Base-by-base conservation (phyloP, 805 yeast species). In the Kockiozyma suomiensis region DNA sequence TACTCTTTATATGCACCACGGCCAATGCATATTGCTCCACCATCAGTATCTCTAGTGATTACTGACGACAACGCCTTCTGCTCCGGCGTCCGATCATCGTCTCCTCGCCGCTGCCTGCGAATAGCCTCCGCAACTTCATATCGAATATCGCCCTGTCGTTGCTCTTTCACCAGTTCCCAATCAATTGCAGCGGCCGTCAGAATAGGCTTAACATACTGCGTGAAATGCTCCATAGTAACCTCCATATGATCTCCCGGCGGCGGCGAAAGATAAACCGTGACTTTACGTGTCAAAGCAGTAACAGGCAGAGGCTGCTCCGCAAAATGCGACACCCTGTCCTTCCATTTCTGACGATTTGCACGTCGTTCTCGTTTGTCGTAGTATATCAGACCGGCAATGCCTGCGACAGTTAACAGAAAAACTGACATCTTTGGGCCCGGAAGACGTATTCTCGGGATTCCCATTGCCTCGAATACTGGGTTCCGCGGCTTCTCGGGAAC, bases 1-100 rank as follows among this genome's bases (percentile, higher is more conserved):
- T 90, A 94, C 78, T 94, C 99, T 73, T 93, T 93, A 73, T 83
- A 94, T 0, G 97, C 93, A 58, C 99, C 99, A 72, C 99, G 81
- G 3, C 99, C 99, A 26, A 94, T 76, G 71, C 97, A 89, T 21
- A 94, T 81, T 12, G 91, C 86, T 46, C 98, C 99, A 26, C 97
- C 97, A 5, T 17, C 38, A 6, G 66, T 63, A 64, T 82, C 82
- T 35, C 76, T 70, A 7, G 75, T 78, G 26, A 74, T 70, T 50
- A 78, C 50, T 35, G 64, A 65, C 37, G 62, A 54, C 21, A 65
- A 62, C 15, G 58, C 51, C 43, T 63, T 48, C 59, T 59, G 68
- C 45, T 65, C 55, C 51, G 69, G 62, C 23, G 68, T 37, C 66
- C 73, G 61, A 72, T 76, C 28, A 70, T 59, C 60, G 3, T 50